Evolutionary conservation across 2,329 filamentous ascomycete species (phyloP).

Genomic region (Xylaria sp.): DNA sequence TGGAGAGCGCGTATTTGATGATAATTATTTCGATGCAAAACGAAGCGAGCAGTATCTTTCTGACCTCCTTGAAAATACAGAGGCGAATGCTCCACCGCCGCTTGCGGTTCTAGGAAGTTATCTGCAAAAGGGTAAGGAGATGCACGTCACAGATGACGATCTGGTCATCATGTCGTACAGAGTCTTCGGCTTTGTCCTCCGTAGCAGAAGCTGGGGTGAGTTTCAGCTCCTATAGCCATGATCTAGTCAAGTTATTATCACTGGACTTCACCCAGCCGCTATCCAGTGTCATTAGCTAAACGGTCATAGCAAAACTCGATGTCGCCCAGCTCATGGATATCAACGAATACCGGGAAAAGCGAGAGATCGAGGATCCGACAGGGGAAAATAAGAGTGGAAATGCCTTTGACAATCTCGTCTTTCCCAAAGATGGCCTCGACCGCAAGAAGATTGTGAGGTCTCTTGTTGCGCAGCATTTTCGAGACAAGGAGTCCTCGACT

Average conservation of each 20-base stretch:
- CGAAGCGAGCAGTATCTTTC: too few species aligned
- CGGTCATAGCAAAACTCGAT: conserved; percentile 2
- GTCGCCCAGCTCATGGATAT: conserved; percentile 3
- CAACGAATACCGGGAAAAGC: too few species aligned
- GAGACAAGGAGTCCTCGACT: conserved; percentile 41
- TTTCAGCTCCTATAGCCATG: background rate
- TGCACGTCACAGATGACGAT: conserved; percentile 24
- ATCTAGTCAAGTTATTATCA: background rate
- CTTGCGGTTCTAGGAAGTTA: too few species aligned
- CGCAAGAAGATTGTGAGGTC: conserved; percentile 48
- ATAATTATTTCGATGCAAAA: too few species aligned
- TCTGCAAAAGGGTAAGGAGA: too few species aligned
- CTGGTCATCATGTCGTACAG: conserved; percentile 49
- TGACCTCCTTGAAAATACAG: background rate
- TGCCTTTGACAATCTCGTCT: conserved; percentile 47
- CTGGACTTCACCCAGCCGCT: too few species aligned
- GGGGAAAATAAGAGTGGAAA: conserved; percentile 8
- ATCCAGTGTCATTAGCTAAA: background rate
- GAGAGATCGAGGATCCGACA: too few species aligned
- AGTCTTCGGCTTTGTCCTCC: conserved; percentile 51
- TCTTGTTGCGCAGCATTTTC: conserved; percentile 49
- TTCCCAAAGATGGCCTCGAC: conserved; percentile 33
- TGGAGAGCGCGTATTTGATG: too few species aligned
- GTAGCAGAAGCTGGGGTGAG: conserved; percentile 51
- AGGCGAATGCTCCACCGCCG: background rate